These are phyloP conservation scores for Globisporangium cystogenes DNA, from an alignment of 352 stramenopile genomes.

Conservation along the genomic window DNA sequence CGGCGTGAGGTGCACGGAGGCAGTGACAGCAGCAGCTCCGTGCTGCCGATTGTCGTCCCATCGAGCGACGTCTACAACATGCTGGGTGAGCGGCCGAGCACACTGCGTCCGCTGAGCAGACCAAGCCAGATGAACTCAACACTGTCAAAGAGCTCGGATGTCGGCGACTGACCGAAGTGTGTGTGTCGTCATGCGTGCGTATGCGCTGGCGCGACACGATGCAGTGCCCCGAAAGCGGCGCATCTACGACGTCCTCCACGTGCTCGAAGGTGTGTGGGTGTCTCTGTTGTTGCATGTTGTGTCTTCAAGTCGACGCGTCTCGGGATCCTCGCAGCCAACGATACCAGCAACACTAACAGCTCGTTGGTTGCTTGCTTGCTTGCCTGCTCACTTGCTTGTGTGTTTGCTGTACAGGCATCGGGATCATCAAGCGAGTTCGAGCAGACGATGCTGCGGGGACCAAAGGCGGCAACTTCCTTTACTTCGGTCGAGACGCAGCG, in stretches of 20 bases:
- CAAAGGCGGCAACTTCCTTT: conserved; percentile 48
- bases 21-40: background rate
- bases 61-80: conserved; percentile 64
- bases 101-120: background rate
- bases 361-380: background rate
- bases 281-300: background rate
- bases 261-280: conserved; percentile 50
- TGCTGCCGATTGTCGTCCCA: conserved; percentile 43
- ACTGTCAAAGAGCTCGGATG: background rate
- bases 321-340: no score
- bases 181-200: background rate
- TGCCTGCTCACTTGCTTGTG: background rate
- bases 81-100: conserved; percentile 49
- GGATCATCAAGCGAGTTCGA: conserved; percentile 50
- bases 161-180: background rate
- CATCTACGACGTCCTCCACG: conserved; percentile 75
- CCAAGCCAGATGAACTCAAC: background rate
- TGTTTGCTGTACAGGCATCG: no score
- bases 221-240: conserved; percentile 60
- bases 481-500: conserved; percentile 39
- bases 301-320: background rate
- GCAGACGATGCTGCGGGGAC: conserved; percentile 23
- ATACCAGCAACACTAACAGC: background rate
- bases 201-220: background rate
- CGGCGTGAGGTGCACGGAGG: conserved; percentile 1